Evolutionary conservation across 306 rosid species (phyloP).

Genomic region (Leucaena leucocephala): DNA sequence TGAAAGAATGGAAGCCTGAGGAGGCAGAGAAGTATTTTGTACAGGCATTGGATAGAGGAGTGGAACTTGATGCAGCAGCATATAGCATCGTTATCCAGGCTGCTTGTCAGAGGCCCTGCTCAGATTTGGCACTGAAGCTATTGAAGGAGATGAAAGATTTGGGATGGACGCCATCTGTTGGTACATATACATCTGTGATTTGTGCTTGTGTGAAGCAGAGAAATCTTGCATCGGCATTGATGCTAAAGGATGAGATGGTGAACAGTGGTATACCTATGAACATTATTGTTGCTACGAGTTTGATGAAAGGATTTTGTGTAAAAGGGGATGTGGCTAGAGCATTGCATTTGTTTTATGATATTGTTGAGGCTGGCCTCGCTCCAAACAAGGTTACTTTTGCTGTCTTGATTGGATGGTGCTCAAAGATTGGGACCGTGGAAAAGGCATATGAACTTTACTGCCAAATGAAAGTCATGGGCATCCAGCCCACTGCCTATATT

Average conservation of each 20-base stretch:
- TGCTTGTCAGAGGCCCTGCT: slow-evolving; percentile 48
- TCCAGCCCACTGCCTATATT: slow-evolving; percentile 48
- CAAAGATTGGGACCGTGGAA: slow-evolving; percentile 59
- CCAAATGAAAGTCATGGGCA: slow-evolving; percentile 58
- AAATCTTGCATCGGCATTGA: slow-evolving; percentile 58
- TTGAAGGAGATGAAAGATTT: slow-evolving; percentile 65
- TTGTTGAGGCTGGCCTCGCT: slow-evolving; percentile 48
- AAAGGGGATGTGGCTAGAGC: slow-evolving; percentile 62
- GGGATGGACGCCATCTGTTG: slow-evolving; percentile 64
- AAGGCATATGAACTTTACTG: slow-evolving; percentile 65
- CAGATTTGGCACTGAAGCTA: slow-evolving; percentile 45
- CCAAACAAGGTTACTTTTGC: slow-evolving; percentile 58
- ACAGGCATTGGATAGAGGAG: slow-evolving; percentile 49
- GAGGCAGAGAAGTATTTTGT: slow-evolving; percentile 55
- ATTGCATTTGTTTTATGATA: slow-evolving; percentile 50
- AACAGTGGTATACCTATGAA: slow-evolving; percentile 51
- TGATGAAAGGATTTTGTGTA: slow-evolving; percentile 66
- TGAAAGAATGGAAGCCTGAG: slow-evolving; percentile 50
- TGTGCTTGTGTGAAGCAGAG: slow-evolving; percentile 68
- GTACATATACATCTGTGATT: slow-evolving; percentile 51
- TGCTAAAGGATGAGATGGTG: slow-evolving; percentile 75
- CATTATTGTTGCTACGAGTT: slow-evolving; percentile 53
- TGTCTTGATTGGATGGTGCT: slow-evolving; percentile 59
- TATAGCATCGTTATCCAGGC: slow-evolving; percentile 59
- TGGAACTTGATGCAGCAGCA: slow-evolving; percentile 55